These are phyloP conservation scores for Eucalyptus lansdowneana DNA, from an alignment of 345 rosid species.

Conservation along the genomic window DNA sequence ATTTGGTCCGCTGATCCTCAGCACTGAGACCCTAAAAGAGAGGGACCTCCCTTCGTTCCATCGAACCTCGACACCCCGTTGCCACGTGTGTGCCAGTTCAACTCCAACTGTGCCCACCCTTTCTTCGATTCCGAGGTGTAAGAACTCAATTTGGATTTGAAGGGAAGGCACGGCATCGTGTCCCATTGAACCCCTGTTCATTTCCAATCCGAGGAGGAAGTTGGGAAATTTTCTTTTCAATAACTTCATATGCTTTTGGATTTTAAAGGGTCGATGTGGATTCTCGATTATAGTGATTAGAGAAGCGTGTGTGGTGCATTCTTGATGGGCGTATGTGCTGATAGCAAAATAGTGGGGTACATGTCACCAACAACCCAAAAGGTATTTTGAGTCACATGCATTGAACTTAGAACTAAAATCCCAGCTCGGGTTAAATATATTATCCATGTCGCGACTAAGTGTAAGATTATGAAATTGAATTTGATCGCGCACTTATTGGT, in stretches of 20 bases:
- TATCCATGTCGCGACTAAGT: not conserved
- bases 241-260: not conserved
- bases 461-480: not conserved
- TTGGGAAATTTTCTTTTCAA: not conserved
- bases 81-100: not conserved
- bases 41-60: not conserved
- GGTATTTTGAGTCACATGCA: not conserved
- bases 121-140: not conserved
- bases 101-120: not conserved
- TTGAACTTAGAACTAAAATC: not conserved
- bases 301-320: not conserved
- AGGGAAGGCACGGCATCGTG: not conserved
- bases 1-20: not conserved
- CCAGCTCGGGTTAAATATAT: not conserved
- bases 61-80: not conserved
- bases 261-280: not conserved
- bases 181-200: not conserved
- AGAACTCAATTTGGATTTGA: not conserved
- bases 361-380: not conserved
- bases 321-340: not conserved
- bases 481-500: not conserved
- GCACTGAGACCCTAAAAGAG: not conserved
- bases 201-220: not conserved
- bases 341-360: not conserved
- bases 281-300: not conserved